Conservation (phyloP, 139 green algal genomes). For the Picochlorum sp. region DNA sequence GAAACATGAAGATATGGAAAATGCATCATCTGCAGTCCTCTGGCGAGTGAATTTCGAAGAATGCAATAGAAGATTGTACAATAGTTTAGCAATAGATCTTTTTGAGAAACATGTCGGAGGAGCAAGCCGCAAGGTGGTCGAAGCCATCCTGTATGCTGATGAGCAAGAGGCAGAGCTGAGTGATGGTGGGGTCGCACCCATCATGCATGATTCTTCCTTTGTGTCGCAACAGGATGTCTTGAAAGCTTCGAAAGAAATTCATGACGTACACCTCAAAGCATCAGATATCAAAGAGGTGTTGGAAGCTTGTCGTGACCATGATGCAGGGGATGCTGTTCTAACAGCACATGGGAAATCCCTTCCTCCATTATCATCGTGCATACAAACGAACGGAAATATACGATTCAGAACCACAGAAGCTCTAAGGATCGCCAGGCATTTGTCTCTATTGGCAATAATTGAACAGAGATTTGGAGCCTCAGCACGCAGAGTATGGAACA, state of each 20-base stretch:
- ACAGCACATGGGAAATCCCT: no score
- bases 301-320: not conserved
- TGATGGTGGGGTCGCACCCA: not conserved
- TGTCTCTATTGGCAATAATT: conserved; percentile 41
- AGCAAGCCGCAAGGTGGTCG: conserved; percentile 32
- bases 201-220: no score
- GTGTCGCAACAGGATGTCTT: not conserved
- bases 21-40: conserved; percentile 35
- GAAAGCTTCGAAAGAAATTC: not conserved
- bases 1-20: not conserved
- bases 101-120: conserved; percentile 33
- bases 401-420: conserved; percentile 7
- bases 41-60: conserved; percentile 10
- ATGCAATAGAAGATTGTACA: conserved; percentile 53
- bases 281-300: not conserved
- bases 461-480: conserved; percentile 43
- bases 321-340: no score
- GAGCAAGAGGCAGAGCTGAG: conserved; percentile 7
- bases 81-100: conserved; percentile 30
- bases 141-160: conserved; percentile 24
- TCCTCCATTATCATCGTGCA: no score
- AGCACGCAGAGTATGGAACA: conserved; percentile 65
- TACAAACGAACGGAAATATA: no score
- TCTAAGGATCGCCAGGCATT: conserved; percentile 20
- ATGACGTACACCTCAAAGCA: not conserved